These are phyloP conservation scores for Cetraspora pellucida DNA, from an alignment of 192 early-diverging fungal species.

Conservation along the genomic window DNA sequence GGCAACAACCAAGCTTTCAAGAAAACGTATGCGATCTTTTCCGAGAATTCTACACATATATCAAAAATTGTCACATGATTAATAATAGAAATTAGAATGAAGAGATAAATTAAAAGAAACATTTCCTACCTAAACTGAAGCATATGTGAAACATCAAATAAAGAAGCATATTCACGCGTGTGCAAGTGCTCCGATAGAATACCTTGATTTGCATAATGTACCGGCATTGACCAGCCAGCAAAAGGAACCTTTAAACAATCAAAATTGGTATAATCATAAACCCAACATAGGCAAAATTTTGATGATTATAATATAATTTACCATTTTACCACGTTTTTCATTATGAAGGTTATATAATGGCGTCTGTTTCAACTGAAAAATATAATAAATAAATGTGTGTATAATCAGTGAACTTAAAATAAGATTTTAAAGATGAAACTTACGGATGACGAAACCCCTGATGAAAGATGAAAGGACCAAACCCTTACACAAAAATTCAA, in stretches of 20 bases:
- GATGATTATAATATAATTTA: not conserved
- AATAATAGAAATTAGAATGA: not conserved
- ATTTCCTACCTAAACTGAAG: slow-evolving; percentile 78
- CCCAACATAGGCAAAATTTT: not conserved
- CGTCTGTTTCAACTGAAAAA: slow-evolving; percentile 62
- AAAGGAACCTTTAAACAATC: slow-evolving; percentile 63
- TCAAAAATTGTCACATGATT: slow-evolving; percentile 7
- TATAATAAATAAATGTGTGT: no score
- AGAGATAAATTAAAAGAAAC: not conserved
- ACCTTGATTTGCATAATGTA: slow-evolving; percentile 84
- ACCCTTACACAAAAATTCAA: no score
- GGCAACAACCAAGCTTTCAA: slow-evolving; percentile 86
- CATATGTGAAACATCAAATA: slow-evolving; percentile 99
- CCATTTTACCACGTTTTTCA: slow-evolving; percentile 92
- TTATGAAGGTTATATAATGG: slow-evolving; percentile 93
- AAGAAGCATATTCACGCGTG: slow-evolving; percentile 85
- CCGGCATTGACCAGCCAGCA: slow-evolving; percentile 97
- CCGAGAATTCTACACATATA: slow-evolving; percentile 70
- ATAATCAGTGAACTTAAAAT: no score
- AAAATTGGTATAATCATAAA: not conserved
- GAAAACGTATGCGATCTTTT: slow-evolving; percentile 83
- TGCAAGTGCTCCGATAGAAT: slow-evolving; percentile 88
- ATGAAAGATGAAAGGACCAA: no score
- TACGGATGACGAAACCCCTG: no score
- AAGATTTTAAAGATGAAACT: no score